Evolutionary conservation across 75 land plant species (phyloP), one percentile per base, ranked within the genome.

Genomic region (Selaginella moellendorffii): DNA sequence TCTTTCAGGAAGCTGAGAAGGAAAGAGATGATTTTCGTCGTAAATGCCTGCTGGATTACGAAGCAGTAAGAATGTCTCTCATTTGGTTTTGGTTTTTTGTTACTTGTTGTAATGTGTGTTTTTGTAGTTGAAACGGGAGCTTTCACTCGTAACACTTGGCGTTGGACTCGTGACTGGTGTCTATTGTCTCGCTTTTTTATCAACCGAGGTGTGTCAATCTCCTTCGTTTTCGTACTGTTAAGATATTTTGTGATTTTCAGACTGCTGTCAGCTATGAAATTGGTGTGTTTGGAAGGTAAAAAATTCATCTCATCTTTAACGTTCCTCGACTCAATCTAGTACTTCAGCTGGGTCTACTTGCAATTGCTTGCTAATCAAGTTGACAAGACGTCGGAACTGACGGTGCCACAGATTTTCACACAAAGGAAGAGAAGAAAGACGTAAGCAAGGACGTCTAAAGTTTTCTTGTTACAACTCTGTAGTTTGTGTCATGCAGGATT

Each of bases 71-170:
- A 18, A 36, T 42, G 28, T 61, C 42, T 10, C 56, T 19, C 18
- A 24, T 62, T 29, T 29, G 62, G 63, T 20, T 63, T 2, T n/a
- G n/a, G n/a, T n/a, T n/a, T n/a, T n/a, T n/a, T n/a, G n/a, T n/a
- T 19, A 20, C 23, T 74, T 2, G 23, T 26, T 29, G 36, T 17
- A 1, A n/a, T 12, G 2, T 46, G 28, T 28, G 42, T 46, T 20
- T 36, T 30, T 27, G 27, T 83, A 92, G 97, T 68, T 92, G 0
- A 92, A 92, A 68, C 72, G 78, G 68, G 96, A 92, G 67, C 69
- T 92, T 29, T 70, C 86, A 51, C 75, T 83, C 26, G 70, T 89
- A 27, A 85, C 97, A 27, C 61, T 69, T 56, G 75, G 80, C 22
- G 77, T 88, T 64, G 89, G 85, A 59, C 73, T 79, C 29, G 85